Conservation (phyloP, 768 basidiomycete species). For the Paxillus involutus region DNA sequence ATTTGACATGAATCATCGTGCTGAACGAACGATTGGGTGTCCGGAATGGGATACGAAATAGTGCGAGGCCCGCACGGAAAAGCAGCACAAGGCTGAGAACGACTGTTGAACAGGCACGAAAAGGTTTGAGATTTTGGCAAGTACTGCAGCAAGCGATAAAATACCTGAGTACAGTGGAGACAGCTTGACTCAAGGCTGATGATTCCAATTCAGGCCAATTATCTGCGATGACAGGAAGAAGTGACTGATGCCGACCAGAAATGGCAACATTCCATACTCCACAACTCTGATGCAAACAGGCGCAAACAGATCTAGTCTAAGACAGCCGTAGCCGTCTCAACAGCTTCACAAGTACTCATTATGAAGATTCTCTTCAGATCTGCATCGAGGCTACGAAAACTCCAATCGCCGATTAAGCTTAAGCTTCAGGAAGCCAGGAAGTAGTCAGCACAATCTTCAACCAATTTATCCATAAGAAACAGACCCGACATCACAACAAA, state of each 20-base stretch:
- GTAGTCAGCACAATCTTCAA: not conserved
- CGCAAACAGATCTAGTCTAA: no score
- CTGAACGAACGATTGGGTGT: conserved; percentile 5
- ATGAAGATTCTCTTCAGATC: no score
- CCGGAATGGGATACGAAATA: conserved; percentile 11
- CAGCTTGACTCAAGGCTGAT: conserved; percentile 27
- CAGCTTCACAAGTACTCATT: no score
- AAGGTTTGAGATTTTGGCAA: not conserved
- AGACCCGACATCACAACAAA: conserved; percentile 3
- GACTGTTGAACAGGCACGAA: conserved; percentile 10
- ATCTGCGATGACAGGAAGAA: not conserved
- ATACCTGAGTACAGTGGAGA: conserved; percentile 27
- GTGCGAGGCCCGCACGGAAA: conserved; percentile 25
- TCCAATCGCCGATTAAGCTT: no score
- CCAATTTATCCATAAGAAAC: conserved; percentile 2
- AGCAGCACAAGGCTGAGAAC: conserved; percentile 35
- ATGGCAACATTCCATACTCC: not conserved
- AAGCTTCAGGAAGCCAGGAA: no score
- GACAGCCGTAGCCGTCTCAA: no score
- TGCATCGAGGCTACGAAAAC: no score
- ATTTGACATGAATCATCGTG: conserved; percentile 47
- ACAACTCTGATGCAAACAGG: no score
- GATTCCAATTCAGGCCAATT: conserved; percentile 3
- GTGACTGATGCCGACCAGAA: conserved; percentile 10
- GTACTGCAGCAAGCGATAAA: not conserved